Base-by-base conservation (phyloP, 345 rosid genomes). In the Ricinus communis region DNA sequence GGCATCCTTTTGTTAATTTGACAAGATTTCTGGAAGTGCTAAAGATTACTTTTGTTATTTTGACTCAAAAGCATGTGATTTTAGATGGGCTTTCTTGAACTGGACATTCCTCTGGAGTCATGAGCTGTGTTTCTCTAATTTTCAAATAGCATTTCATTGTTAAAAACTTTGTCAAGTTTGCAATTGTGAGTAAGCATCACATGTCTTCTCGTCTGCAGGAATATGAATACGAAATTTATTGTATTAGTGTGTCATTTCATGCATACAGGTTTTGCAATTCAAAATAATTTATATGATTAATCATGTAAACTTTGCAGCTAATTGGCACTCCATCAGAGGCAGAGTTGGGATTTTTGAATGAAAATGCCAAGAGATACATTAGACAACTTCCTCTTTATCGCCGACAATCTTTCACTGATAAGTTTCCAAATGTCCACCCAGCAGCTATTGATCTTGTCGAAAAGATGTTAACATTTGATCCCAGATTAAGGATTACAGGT, bases 401-500 rank as follows among this genome's bases (percentile, higher is more conserved):
- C 38, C 90, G 92, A 14, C 95, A 87, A 65, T 90, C 97, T 58
- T 86, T 91, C 81, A 74, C 81, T 30, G 91, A 84, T 71, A 90
- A 83, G 69, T 91, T 91, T 73, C 96, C 96, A 1, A 85, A 40
- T 65, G 92, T 86, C 74, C 85, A 86, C 66, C 84, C 90, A 0
- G 33, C 69, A 68, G 98, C 96, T 49, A 86, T 94, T 64, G 93
- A 91, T 83, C 93, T 94, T 25, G 80, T 88, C 65, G 95, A 94
- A 74, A 94, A 85, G 90, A 91, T 94, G 93, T 74, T 94, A 28
- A 88, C 85, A 10, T 94, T 94, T 78, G 98, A 94, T 81, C 92
- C 95, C 24, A 79, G 90, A 56, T 79, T 31, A 74, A 88, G 97
- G 84, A 85, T 94, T 67, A 77, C 96, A 57, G 98, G 98, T 90